A percentile compares a stretch with the other conserved stretches of the same genome.
Conservation (phyloP, 768 basidiomycete genomes). For the Coprinellus aureogranulatus region DNA sequence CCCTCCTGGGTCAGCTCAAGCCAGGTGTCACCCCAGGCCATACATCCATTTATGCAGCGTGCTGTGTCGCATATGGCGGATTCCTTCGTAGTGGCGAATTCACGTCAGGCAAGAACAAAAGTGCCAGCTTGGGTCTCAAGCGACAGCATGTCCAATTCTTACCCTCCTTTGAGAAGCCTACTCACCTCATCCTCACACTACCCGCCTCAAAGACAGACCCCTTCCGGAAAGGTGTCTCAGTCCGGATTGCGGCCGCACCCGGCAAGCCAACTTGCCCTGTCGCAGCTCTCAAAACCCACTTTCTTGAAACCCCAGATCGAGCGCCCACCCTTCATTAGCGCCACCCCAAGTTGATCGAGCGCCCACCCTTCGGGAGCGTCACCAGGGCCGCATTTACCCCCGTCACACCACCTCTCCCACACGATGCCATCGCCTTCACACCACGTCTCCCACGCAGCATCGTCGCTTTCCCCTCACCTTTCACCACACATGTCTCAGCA, state of each 20-base stretch:
- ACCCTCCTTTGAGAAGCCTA: background rate
- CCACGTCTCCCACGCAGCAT: no score
- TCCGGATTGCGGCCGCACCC: background rate
- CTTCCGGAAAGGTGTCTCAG: background rate
- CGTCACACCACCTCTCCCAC: no score
- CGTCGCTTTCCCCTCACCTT: no score
- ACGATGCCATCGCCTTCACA: no score
- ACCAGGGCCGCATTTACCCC: no score
- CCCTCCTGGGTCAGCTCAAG: background rate
- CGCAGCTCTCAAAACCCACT: background rate
- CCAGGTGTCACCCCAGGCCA: slow-evolving; percentile 1
- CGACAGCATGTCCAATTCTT: background rate
- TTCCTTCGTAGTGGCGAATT: slow-evolving; percentile 18
- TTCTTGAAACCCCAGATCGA: no score
- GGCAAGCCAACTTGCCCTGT: background rate
- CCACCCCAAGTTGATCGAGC: no score
- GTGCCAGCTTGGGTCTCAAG: background rate
- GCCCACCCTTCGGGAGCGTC: no score
- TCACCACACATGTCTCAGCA: no score
- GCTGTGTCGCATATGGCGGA: slow-evolving; percentile 13
- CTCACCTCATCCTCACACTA: background rate
- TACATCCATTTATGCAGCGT: slow-evolving; percentile 10
- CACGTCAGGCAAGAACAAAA: slow-evolving; percentile 4
- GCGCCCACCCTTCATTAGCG: no score
- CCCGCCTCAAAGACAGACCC: background rate